phyloP scores from a whole-genome alignment of 1,284 basidiomycete genomes.

The Leccinum fallax region DNA sequence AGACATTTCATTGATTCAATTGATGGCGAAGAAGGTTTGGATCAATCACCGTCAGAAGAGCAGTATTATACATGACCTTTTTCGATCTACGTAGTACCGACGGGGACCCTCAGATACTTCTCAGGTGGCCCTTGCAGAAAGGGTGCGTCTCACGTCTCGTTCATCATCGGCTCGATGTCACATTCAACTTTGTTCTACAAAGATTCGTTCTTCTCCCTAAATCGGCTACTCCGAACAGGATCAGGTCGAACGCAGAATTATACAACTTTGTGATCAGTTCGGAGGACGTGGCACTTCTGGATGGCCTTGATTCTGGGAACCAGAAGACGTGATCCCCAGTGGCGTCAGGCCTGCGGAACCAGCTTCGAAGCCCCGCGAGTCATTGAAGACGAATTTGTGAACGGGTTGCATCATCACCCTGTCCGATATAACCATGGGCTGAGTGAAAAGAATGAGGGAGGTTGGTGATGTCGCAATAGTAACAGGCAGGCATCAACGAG shows the following conservation, averaged over 20 bases:
- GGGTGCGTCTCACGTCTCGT: constrained; percentile 50
- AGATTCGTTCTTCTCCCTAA: constrained; percentile 76
- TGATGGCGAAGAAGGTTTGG: constrained; percentile 58
- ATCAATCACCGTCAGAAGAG: background rate
- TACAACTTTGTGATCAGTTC: constrained; percentile 69
- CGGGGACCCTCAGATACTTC: constrained; percentile 71
- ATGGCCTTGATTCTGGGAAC: constrained; percentile 64
- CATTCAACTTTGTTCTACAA: constrained; percentile 30
- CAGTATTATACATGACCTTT: background rate
- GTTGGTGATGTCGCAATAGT: no score
- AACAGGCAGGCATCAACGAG: no score
- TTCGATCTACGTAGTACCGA: constrained; percentile 34
- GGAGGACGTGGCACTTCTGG: constrained; percentile 64
- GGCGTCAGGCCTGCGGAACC: no score
- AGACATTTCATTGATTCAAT: constrained; percentile 53
- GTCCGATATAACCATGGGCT: no score
- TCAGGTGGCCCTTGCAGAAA: constrained; percentile 85
- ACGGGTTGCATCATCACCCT: no score
- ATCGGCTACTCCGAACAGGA: constrained; percentile 66
- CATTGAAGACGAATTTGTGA: no score
- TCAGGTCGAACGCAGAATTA: constrained; percentile 67
- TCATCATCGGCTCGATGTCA: background rate
- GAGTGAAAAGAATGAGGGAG: no score
- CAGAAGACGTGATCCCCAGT: no score
- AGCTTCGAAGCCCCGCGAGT: no score